Evolutionary conservation across 2,329 filamentous ascomycete genomes (phyloP), one percentile per base, ranked within the genome.

Genomic region (Microdochium paspali): DNA sequence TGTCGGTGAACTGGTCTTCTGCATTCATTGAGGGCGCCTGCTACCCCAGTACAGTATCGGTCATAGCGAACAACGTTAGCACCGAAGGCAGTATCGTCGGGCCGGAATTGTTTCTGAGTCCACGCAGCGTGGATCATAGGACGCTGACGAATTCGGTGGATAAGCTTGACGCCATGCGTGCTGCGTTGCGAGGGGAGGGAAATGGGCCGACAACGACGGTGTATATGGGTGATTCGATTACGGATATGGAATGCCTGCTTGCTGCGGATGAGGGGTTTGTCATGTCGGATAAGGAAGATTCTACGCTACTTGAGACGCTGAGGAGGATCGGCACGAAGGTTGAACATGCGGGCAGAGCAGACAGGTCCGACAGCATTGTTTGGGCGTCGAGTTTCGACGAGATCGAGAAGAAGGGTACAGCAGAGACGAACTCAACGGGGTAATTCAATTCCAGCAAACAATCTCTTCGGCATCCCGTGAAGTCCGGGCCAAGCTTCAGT

Each of bases 171-270:
- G 70, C 65, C 2, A 54, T 76, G 49, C 47, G 57, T n/a, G 54
- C 60, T 6, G 52, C 69, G 40, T 49, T 54, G 47, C 47, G 6
- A 55, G 55, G n/a, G 52, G 56, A 4, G 52, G 48, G 1, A 4
- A 25, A 12, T 26, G 7, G 7, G 23, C 23, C 3, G 23, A 21
- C 42, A 9, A 18, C 42, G 7, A 57, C 65, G n/a, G 57, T 76
- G n/a, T 81, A 80, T 61, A 71, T 79, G 57, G 77, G 77, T 7
- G 77, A 81, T 57, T 79, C 77, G 24, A 68, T 68, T 2, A 80
- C 77, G 2, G 77, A 81, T 56, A 59, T 80, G 48, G 70, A 73
- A 55, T 80, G 77, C 49, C 59, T 81, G 31, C 53, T 77, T 3
- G 56, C 59, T 21, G 60, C 58, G 2, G 60, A 63, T 5, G 44